These are phyloP conservation scores for Borovskyia barvae DNA, from an alignment of 208 protist species.

Conservation along the genomic window DNA sequence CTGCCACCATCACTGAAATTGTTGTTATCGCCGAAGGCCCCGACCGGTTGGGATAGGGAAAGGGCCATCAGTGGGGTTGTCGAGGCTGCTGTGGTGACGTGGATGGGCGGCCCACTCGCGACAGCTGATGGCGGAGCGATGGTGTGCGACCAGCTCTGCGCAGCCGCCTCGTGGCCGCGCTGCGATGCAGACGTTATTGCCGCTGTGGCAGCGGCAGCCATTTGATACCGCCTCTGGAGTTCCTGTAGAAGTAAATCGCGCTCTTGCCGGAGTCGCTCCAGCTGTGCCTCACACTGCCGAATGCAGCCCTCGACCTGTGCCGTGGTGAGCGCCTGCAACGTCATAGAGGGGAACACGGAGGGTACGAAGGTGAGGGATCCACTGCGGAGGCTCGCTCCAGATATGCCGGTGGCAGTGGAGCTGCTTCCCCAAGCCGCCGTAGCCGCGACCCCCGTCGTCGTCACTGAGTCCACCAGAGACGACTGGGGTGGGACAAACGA, in stretches of 20 bases:
- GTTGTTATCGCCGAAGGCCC: no score
- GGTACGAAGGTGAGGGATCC: background rate
- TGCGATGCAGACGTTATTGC: no score
- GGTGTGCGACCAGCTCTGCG: no score
- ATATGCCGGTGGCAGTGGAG: background rate
- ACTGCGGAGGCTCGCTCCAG: background rate
- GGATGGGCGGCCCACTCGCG: no score
- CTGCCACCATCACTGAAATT: no score
- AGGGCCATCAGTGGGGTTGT: background rate
- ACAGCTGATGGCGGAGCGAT: no score
- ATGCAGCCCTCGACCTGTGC: constrained; percentile 8
- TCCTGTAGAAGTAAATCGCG: constrained; percentile 16
- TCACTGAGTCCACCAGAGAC: background rate
- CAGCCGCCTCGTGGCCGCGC: no score
- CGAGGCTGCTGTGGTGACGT: no score
- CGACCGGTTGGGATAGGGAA: no score
- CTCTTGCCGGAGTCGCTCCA: constrained; percentile 13
- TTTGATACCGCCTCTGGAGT: constrained; percentile 17
- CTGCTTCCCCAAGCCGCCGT: background rate
- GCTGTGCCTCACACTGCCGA: constrained; percentile 17
- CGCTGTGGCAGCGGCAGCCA: background rate
- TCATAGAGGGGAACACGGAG: background rate
- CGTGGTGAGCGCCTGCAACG: constrained; percentile 6
- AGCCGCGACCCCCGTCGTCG: background rate
- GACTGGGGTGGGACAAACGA: background rate